phyloP scores from a whole-genome alignment of 2,329 filamentous ascomycete genomes.

The Cryphonectria radicalis region DNA sequence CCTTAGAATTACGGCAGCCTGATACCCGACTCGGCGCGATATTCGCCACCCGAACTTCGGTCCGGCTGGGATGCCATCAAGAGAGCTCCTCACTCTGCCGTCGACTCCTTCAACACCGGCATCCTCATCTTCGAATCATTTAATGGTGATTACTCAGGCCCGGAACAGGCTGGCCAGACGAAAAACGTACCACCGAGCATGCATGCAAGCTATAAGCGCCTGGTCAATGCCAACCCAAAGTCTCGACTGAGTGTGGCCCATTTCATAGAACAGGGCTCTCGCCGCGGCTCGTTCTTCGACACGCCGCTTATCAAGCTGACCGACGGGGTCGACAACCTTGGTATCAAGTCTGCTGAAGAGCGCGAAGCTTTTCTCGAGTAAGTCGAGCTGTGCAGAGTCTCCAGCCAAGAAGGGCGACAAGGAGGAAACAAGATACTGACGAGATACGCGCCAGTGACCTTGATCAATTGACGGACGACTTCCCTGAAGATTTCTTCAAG shows the following conservation, averaged over 20 bases:
- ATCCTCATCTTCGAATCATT: conserved; percentile 88
- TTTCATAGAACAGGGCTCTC: conserved; percentile 87
- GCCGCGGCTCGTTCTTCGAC: conserved; percentile 86
- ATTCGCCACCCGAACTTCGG: conserved; percentile 86
- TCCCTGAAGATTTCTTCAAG: conserved; percentile 97
- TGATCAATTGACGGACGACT: conserved; percentile 86
- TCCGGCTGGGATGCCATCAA: conserved; percentile 93
- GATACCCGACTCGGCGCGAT: conserved; percentile 81
- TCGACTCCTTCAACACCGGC: conserved; percentile 88
- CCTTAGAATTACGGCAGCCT: conserved; percentile 80
- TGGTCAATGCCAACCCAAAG: conserved; percentile 89
- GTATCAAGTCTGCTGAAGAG: conserved; percentile 83
- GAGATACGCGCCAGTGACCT: conserved; percentile 65
- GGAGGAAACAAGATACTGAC: conserved; percentile 33
- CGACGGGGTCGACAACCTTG: conserved; percentile 89
- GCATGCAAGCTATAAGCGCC: conserved; percentile 87
- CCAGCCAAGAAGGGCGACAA: not conserved
- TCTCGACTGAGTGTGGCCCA: conserved; percentile 80
- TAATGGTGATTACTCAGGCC: conserved; percentile 78
- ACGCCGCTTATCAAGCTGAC: conserved; percentile 90
- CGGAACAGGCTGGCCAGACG: conserved; percentile 81
- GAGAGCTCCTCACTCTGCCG: conserved; percentile 75
- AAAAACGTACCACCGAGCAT: conserved; percentile 86
- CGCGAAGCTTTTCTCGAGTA: conserved; percentile 80
- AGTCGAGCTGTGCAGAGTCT: conserved; percentile 32